Evolutionary conservation across 169 alveolate genomes (phyloP), one percentile per base, ranked within the genome.

Genomic region (Plasmodium ovale): DNA sequence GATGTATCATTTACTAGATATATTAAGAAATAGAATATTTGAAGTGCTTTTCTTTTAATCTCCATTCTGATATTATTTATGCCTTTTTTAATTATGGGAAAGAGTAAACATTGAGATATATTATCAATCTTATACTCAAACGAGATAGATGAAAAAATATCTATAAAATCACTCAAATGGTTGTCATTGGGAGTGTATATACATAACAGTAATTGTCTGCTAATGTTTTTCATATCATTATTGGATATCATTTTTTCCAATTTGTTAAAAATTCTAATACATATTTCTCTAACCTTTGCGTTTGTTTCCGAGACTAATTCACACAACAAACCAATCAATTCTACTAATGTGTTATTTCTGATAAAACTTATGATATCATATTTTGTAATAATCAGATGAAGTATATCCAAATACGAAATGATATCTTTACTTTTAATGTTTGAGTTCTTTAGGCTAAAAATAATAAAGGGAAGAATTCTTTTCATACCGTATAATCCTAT

Each of bases 91-190:
- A 85, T 29, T 54, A 85, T 42, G 16, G 91, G 87, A 2, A 85
- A 85, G 19, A 85, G 35, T 19, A 85, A 51, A 35, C 87, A 85
- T 21, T 68, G 49, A 27, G 87, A 68, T 39, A 85, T 68, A 51
- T 85, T 69, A 85, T 85, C 87, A 68, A 85, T 67, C 69, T 85
- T 85, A 54, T 53, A 85, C 42, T 85, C 68, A 69, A 85, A 85
- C 25, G 71, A 49, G 37, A 68, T 85, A 29, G 91, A 31, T 39
- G 73, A 53, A 68, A 85, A 69, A n/a, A 69, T 39, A 35, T 85
- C 87, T 62, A 85, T 68, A 67, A 85, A 85, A 23, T 67, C 91
- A 35, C 54, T 35, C 60, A 85, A 85, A 69, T 85, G 72, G 33
- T 44, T 69, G 56, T 85, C 87, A 85, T 85, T 85, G 10, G 91